Percentiles rank a stretch among this genome's conserved stretches.
phyloP scores from a whole-genome alignment of 2,329 filamentous ascomycete species.

The Phyllachora maydis region DNA sequence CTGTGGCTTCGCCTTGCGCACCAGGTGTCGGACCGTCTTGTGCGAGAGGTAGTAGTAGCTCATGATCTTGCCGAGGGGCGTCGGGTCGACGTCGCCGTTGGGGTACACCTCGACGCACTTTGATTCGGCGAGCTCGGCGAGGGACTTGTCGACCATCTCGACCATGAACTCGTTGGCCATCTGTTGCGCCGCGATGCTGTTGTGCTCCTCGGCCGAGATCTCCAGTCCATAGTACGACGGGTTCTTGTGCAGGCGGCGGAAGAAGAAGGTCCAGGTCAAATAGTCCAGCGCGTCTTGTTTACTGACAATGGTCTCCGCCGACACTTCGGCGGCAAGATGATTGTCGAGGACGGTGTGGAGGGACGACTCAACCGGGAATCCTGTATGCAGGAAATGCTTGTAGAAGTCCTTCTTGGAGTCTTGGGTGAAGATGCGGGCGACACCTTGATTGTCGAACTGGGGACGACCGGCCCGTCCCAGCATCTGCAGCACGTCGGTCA shows the following conservation, averaged over 20 bases:
- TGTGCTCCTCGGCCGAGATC: constrained; percentile 82
- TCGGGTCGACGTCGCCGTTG: constrained; percentile 78
- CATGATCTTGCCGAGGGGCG: constrained; percentile 93
- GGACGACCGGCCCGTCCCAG: constrained; percentile 84
- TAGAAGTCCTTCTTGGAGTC: constrained; percentile 98
- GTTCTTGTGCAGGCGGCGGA: constrained; percentile 91
- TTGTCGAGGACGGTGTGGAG: constrained; percentile 94
- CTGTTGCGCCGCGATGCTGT: constrained; percentile 65
- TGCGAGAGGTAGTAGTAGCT: constrained; percentile 98
- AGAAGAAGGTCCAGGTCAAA: constrained; percentile 98
- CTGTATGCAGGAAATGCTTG: constrained; percentile 96
- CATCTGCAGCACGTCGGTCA: constrained; percentile 97
- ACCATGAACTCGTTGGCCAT: constrained; percentile 91
- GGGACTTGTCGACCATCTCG: constrained; percentile 70
- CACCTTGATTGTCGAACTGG: constrained; percentile 89
- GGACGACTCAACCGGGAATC: constrained; percentile 92
- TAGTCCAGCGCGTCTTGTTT: constrained; percentile 98
- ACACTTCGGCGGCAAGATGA: constrained; percentile 87
- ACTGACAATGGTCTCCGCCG: constrained; percentile 75
- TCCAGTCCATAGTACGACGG: constrained; percentile 94
- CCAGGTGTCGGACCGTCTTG: constrained; percentile 75
- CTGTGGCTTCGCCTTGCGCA: constrained; percentile 51
- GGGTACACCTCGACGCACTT: constrained; percentile 66
- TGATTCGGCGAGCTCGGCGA: constrained; percentile 64
- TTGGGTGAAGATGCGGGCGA: constrained; percentile 93